A percentile compares a stretch with the other conserved stretches of the same genome.
phyloP scores from a whole-genome alignment of 805 yeast species.

The Lipomyces orientalis region DNA sequence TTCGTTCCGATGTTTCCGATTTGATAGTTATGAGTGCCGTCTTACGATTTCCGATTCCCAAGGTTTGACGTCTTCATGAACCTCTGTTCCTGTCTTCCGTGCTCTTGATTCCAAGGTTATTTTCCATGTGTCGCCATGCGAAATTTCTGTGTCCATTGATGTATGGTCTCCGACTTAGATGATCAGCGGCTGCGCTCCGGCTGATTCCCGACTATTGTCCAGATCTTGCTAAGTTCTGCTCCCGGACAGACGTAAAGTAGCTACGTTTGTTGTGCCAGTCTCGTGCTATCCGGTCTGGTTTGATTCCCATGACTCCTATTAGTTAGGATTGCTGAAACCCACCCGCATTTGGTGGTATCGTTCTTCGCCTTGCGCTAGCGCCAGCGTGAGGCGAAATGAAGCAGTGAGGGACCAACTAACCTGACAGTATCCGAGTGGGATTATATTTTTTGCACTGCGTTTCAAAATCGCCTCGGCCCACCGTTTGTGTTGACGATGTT shows the following conservation, averaged over 20 bases:
- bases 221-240: neutral
- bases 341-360: slow-evolving; percentile 1
- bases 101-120: neutral
- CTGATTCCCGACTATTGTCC: neutral
- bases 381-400: neutral
- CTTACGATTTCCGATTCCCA: neutral
- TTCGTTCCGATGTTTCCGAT: neutral
- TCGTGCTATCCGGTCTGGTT: neutral
- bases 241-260: neutral
- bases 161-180: too few species aligned
- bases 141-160: neutral
- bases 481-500: neutral
- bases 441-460: neutral
- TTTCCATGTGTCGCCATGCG: neutral
- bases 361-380: neutral
- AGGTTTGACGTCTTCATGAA: neutral
- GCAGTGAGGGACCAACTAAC: neutral
- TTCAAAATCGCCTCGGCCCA: neutral
- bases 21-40: neutral
- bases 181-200: too few species aligned
- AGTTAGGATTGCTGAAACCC: neutral
- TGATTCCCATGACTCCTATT: neutral
- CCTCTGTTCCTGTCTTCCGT: neutral
- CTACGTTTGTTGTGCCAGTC: neutral
- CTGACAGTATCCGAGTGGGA: neutral